Base-by-base conservation (phyloP, 768 basidiomycete genomes). In the Phaeotremella skinneri region DNA sequence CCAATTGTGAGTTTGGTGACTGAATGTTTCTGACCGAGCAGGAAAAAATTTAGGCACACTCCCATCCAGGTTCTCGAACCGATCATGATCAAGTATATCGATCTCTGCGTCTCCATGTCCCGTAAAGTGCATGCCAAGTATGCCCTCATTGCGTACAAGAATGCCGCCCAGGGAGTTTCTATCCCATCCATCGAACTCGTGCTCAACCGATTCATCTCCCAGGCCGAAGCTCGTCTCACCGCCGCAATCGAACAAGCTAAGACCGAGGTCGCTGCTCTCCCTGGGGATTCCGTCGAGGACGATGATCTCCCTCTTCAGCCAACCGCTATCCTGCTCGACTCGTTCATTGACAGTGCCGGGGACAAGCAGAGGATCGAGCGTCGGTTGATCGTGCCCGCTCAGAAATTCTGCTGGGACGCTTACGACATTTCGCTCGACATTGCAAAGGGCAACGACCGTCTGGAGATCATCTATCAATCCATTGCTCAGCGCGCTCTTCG, bases 341-440 rank as follows among this genome's bases (percentile, higher is more conserved):
- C 91, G 14, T 91, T 98, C 61, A 87, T 88, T 68, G 74, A 68
- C 37, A 58, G 34, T n/a, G 66, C 68, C 17, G 69, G 69, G 25
- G 92, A 83, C 80, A 89, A 89, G 80, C 93, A 97, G 78, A 81
- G 94, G 67, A 96, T 91, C 29, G 93, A 98, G 79, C 81, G 94
- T 47, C 89, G 91, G 5, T 83, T 98, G 52, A 91, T 99, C 63
- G 96, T 91, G 0, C 94, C 94, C 0, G 96, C 92, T 87, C 87
- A 98, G 73, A 92, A 93, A 74, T 96, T 97, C 78, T 82, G 92
- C n/a, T 98, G 93, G 92, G 94, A 98, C 81, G 90, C 90, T 67
- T 97, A 97, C 75, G 86, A 94, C 56, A 96, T 91, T 20, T 91
- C 89, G 1, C 81, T 99, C 41, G 94, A 98, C 80, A 92, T 92